These are phyloP conservation scores for Cytidiella melzeri DNA, from an alignment of 768 basidiomycete species.

Conservation along the genomic window DNA sequence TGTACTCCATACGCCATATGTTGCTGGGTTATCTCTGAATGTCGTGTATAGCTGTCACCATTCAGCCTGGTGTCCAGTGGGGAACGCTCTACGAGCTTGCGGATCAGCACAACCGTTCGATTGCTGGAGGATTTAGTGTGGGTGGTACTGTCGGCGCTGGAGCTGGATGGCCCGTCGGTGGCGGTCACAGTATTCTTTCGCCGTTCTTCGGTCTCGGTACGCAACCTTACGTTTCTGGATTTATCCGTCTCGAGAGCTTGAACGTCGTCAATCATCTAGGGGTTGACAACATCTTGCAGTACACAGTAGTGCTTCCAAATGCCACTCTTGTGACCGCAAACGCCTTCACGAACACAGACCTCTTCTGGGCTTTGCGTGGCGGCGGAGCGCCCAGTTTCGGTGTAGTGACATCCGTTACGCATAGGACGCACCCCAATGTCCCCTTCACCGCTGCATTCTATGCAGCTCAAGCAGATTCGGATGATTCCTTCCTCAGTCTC, in stretches of 20 bases:
- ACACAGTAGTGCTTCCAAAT: slow-evolving; percentile 37
- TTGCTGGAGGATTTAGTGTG: slow-evolving; percentile 39
- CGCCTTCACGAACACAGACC: slow-evolving; percentile 32
- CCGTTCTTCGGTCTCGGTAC: slow-evolving; percentile 39
- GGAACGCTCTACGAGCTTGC: slow-evolving; percentile 35
- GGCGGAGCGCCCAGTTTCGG: slow-evolving; percentile 47
- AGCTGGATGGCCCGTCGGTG: slow-evolving; percentile 44
- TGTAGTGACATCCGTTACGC: slow-evolving; percentile 41
- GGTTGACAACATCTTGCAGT: slow-evolving; percentile 42
- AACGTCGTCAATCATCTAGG: slow-evolving; percentile 27
- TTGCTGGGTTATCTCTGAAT: too few species aligned
- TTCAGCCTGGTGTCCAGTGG: slow-evolving; percentile 43
- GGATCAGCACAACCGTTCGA: slow-evolving; percentile 30
- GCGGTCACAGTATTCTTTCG: slow-evolving; percentile 37
- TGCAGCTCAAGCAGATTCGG: too few species aligned
- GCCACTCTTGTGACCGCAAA: slow-evolving; percentile 37
- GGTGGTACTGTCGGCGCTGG: slow-evolving; percentile 40
- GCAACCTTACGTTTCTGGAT: not conserved
- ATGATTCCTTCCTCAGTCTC: too few species aligned
- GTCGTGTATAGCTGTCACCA: slow-evolving; percentile 22
- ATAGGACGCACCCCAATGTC: slow-evolving; percentile 33
- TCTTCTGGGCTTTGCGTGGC: slow-evolving; percentile 51
- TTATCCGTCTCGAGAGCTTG: too few species aligned
- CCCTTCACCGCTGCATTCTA: slow-evolving; percentile 27
- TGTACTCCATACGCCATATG: too few species aligned